These are phyloP conservation scores for Solanum piurae DNA, from an alignment of 257 asterid species.

Conservation along the genomic window DNA sequence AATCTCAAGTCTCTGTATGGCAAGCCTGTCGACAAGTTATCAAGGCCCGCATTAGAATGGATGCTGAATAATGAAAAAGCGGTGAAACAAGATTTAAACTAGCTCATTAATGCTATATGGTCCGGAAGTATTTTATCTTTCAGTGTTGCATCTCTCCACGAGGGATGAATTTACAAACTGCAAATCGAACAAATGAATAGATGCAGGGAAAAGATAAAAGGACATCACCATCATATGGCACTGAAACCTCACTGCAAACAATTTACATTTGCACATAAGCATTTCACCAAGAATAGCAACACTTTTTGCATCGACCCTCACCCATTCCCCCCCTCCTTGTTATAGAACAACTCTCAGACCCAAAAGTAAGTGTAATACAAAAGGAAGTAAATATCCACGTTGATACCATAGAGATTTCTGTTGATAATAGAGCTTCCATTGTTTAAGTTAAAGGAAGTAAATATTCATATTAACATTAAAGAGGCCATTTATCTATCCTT, in stretches of 20 bases:
- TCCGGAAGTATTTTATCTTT: not conserved
- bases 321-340: not conserved
- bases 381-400: not conserved
- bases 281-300: not conserved
- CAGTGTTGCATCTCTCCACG: not conserved
- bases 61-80: not conserved
- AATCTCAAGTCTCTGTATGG: conserved; percentile 85
- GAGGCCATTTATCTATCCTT: not conserved
- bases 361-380: not conserved
- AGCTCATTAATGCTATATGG: not conserved
- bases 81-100: not conserved
- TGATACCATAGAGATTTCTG: not conserved
- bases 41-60: conserved; percentile 7
- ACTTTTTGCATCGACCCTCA: not conserved
- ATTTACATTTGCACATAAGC: not conserved
- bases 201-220: not conserved
- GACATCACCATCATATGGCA: not conserved
- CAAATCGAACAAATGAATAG: not conserved
- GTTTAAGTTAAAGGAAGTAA: not conserved
- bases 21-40: conserved; percentile 43
- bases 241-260: not conserved
- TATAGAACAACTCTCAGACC: not conserved
- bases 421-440: not conserved
- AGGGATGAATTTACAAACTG: not conserved
- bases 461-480: not conserved